phyloP scores from a whole-genome alignment of 1,284 basidiomycete genomes.

The Tetrapyrgos nigripes region DNA sequence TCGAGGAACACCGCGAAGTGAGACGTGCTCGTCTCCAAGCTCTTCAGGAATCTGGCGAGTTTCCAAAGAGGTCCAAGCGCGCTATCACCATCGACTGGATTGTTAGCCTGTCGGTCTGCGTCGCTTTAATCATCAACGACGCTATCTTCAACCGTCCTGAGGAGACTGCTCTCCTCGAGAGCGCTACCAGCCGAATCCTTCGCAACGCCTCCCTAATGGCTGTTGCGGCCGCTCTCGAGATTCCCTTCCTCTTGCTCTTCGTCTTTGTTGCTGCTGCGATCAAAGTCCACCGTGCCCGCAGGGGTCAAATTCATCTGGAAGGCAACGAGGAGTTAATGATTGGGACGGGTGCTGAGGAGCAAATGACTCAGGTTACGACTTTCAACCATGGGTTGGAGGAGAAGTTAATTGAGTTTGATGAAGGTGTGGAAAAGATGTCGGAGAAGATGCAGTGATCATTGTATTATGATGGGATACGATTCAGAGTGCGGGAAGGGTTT shows the following conservation, averaged over 20 bases:
- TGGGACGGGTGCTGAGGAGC: not conserved
- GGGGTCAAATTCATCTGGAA: not conserved
- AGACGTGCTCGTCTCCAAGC: not conserved
- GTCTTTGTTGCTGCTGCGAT: not conserved
- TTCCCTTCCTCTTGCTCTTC: not conserved
- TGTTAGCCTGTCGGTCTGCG: not conserved
- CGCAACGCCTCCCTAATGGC: not conserved
- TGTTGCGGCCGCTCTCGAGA: not conserved
- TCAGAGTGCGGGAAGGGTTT: no score
- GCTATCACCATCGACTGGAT: not conserved
- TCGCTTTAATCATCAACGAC: conserved; percentile 5
- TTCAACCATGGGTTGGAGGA: not conserved
- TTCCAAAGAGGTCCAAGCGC: not conserved
- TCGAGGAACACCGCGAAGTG: conserved; percentile 1
- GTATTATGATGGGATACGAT: no score
- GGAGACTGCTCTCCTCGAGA: conserved; percentile 4
- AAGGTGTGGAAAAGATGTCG: not conserved
- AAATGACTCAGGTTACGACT: not conserved
- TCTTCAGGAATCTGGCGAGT: not conserved
- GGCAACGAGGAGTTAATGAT: not conserved
- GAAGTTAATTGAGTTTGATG: conserved; percentile 9
- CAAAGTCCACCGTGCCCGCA: not conserved
- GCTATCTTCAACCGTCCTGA: conserved; percentile 5
- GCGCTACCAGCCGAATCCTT: not conserved
- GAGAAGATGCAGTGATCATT: no score